A percentile compares a stretch with the other conserved stretches of the same genome.
These are phyloP conservation scores for Cryptosporidium sp. DNA, from an alignment of 169 alveolate genomes.

Conservation along the genomic window DNA sequence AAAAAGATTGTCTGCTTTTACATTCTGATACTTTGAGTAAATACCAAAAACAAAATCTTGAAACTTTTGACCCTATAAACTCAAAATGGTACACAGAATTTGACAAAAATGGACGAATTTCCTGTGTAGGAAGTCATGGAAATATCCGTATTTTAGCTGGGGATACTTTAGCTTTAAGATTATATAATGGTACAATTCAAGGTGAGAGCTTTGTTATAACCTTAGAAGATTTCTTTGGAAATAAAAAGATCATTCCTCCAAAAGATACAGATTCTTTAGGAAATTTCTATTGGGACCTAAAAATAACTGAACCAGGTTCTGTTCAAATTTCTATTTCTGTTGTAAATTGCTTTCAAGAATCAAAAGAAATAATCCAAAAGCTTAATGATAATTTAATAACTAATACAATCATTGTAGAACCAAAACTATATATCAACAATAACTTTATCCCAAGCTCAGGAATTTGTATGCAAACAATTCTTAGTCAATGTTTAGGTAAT, in stretches of 20 bases:
- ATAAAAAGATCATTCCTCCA: not conserved
- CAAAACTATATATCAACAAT: conserved; percentile 68
- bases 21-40: not conserved
- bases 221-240: conserved; percentile 41
- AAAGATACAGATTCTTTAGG: conserved; percentile 29
- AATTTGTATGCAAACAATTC: conserved; percentile 86
- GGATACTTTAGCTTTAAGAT: conserved; percentile 13
- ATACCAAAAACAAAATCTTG: not conserved
- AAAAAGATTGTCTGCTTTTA: conserved; percentile 20
- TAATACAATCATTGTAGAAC: conserved; percentile 77
- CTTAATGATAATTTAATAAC: not conserved
- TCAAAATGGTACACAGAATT: conserved; percentile 60
- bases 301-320: conserved; percentile 35
- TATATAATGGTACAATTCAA: conserved; percentile 50
- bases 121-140: conserved; percentile 45
- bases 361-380: not conserved
- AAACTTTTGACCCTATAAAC: conserved; percentile 25
- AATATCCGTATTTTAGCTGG: conserved; percentile 42
- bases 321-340: conserved; percentile 15
- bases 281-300: conserved; percentile 43
- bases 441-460: conserved; percentile 68
- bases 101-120: conserved; percentile 16
- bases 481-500: conserved; percentile 89
- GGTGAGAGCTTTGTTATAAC: conserved; percentile 15
- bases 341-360: not conserved